A percentile compares a stretch with the other conserved stretches of the same genome.
phyloP scores from a whole-genome alignment of 371 early-diverging fungal genomes.

The Mucor irregularis region DNA sequence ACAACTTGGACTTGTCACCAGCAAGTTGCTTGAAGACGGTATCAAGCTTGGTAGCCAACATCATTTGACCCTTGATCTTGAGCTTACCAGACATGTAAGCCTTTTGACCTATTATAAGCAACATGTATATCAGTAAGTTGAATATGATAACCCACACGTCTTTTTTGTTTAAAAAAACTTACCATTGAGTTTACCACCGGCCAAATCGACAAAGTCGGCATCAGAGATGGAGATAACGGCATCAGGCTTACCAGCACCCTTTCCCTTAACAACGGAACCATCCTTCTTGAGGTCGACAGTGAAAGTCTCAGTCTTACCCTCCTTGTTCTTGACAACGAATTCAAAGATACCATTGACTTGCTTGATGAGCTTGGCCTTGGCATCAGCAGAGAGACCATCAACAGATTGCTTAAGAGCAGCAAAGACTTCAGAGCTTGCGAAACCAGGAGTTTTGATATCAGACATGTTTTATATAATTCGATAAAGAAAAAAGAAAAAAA shows the following conservation, averaged over 20 bases:
- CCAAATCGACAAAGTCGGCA: slow-evolving; percentile 84
- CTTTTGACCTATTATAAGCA: slow-evolving; percentile 39
- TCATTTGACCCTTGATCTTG: slow-evolving; percentile 86
- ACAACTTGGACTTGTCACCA: slow-evolving; percentile 54
- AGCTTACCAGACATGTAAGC: slow-evolving; percentile 90
- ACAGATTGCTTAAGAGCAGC: slow-evolving; percentile 36
- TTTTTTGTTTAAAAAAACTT: slow-evolving; percentile 77
- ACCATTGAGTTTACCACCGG: slow-evolving; percentile 79
- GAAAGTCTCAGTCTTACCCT: slow-evolving; percentile 72
- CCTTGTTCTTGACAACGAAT: slow-evolving; percentile 71
- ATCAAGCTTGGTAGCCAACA: slow-evolving; percentile 83
- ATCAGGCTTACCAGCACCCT: slow-evolving; percentile 68
- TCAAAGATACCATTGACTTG: slow-evolving; percentile 84
- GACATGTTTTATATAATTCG: slow-evolving; percentile 24
- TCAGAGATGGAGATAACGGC: slow-evolving; percentile 67
- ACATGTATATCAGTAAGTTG: slow-evolving; percentile 32
- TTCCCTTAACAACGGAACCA: slow-evolving; percentile 60
- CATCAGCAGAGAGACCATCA: slow-evolving; percentile 31
- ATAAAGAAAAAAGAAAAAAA: background rate
- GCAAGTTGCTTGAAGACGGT: slow-evolving; percentile 55
- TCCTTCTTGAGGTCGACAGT: slow-evolving; percentile 77
- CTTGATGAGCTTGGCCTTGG: slow-evolving; percentile 42
- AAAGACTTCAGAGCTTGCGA: slow-evolving; percentile 46
- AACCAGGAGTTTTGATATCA: slow-evolving; percentile 50
- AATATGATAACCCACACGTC: no score